Conservation (phyloP, 768 basidiomycete species). For the Leccinum subtestaceum region DNA sequence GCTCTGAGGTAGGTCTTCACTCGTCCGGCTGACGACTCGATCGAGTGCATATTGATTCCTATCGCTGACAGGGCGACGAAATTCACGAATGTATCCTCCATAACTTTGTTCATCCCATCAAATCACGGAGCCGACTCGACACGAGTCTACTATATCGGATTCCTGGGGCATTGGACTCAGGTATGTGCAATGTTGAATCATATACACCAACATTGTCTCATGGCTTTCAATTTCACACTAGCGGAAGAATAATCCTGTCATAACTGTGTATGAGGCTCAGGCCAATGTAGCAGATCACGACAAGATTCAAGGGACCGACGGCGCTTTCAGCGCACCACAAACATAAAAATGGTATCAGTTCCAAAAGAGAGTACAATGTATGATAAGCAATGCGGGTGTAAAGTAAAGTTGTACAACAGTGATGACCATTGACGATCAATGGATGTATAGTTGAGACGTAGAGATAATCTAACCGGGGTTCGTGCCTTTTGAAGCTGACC, state of each 20-base stretch:
- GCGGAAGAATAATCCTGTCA: conserved; percentile 74
- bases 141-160: conserved; percentile 80
- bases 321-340: conserved; percentile 50
- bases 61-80: conserved; percentile 63
- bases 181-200: conserved; percentile 35
- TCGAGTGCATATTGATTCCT: neutral
- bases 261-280: conserved; percentile 85
- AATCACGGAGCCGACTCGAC: conserved; percentile 77
- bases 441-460: neutral
- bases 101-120: conserved; percentile 82
- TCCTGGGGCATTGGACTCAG: conserved; percentile 79
- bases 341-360: conserved; percentile 14
- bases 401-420: conserved; percentile 10
- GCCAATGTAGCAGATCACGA: conserved; percentile 87
- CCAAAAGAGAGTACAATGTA: neutral
- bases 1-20: conserved; percentile 60
- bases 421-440: neutral
- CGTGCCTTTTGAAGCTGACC: conserved; percentile 23
- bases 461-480: conserved; percentile 12
- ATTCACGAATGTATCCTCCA: conserved; percentile 75
- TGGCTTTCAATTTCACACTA: conserved; percentile 28
- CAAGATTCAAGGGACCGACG: conserved; percentile 79
- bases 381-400: conserved; percentile 11
- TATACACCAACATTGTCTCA: neutral
- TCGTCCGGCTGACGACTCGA: neutral